These are phyloP conservation scores for Danielia oregonensis DNA, from an alignment of 805 yeast species.

Conservation along the genomic window DNA sequence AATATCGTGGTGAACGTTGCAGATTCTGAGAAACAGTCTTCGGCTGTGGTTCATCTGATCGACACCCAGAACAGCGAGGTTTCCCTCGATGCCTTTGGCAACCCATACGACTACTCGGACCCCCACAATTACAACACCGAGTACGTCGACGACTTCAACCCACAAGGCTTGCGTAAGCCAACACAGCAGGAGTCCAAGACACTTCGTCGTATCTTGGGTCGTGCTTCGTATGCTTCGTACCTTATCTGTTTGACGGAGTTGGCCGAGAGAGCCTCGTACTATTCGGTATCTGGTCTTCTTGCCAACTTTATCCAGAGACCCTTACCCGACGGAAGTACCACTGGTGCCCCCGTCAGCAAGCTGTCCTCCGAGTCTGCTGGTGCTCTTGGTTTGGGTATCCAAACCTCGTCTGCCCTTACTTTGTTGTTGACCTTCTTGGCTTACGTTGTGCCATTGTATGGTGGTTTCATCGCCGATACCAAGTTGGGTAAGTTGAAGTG, in stretches of 20 bases:
- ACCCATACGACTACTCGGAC: conserved; percentile 16
- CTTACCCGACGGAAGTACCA: conserved; percentile 46
- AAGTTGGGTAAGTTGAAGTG: conserved; percentile 44
- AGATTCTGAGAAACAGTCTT: too few relatives aligned
- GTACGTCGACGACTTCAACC: conserved; percentile 32
- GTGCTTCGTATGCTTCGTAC: conserved; percentile 47
- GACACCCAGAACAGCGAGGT: too few relatives aligned
- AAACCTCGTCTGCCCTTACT: conserved; percentile 45
- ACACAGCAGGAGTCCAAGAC: conserved; percentile 23
- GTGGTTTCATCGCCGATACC: conserved; percentile 52
- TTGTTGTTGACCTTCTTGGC: conserved; percentile 46
- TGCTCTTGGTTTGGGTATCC: conserved; percentile 46
- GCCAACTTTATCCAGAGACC: conserved; percentile 50
- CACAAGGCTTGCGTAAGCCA: conserved; percentile 35
- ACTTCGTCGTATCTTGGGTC: conserved; percentile 39
- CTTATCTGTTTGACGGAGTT: conserved; percentile 45
- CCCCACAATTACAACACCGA: conserved; percentile 17
- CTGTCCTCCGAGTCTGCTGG: conserved; percentile 41
- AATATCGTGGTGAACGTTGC: too few relatives aligned
- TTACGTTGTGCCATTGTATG: conserved; percentile 48
- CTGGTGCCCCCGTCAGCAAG: conserved; percentile 35
- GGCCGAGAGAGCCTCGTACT: conserved; percentile 55
- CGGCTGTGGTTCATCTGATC: too few relatives aligned
- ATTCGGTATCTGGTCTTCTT: conserved; percentile 42
- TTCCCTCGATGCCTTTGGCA: conserved; percentile 2